Conservation (phyloP, 169 alveolate genomes). For the Cryptosporidium bovis region DNA sequence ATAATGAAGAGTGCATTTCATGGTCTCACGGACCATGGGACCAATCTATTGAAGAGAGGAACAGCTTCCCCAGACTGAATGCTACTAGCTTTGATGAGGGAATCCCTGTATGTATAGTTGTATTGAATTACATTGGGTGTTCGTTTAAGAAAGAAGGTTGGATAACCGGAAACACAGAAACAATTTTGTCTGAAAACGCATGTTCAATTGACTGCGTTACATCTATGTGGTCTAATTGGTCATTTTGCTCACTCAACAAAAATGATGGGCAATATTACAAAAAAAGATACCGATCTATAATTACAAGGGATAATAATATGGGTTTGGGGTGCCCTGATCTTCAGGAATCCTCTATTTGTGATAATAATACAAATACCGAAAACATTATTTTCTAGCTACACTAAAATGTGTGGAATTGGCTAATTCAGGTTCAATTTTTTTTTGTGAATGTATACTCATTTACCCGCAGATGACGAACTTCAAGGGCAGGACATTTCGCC, state of each 20-base stretch:
- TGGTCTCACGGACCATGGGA: conserved; percentile 74
- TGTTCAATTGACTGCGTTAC: conserved; percentile 67
- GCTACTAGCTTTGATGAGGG: conserved; percentile 48
- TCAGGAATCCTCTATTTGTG: conserved; percentile 37
- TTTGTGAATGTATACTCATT: too few species aligned
- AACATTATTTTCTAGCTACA: too few species aligned
- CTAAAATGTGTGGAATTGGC: too few species aligned
- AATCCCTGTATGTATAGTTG: conserved; percentile 24
- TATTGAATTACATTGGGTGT: conserved; percentile 53
- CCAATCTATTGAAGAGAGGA: conserved; percentile 51
- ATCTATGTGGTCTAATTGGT: conserved; percentile 60
- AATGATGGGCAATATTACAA: conserved; percentile 21
- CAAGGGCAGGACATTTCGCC: too few species aligned
- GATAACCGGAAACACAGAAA: conserved; percentile 57
- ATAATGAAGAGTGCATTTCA: conserved; percentile 29
- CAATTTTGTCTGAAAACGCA: conserved; percentile 3
- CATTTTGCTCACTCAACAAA: conserved; percentile 2
- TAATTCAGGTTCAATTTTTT: too few species aligned
- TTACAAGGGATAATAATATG: conserved; percentile 10
- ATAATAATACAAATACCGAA: neutral
- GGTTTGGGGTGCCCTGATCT: conserved; percentile 63
- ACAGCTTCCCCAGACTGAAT: conserved; percentile 33
- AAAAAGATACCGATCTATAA: conserved; percentile 33
- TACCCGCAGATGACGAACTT: too few species aligned
- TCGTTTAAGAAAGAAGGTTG: conserved; percentile 53